Evolutionary conservation across 306 rosid species (phyloP).

Genomic region (Malus asiatica): DNA sequence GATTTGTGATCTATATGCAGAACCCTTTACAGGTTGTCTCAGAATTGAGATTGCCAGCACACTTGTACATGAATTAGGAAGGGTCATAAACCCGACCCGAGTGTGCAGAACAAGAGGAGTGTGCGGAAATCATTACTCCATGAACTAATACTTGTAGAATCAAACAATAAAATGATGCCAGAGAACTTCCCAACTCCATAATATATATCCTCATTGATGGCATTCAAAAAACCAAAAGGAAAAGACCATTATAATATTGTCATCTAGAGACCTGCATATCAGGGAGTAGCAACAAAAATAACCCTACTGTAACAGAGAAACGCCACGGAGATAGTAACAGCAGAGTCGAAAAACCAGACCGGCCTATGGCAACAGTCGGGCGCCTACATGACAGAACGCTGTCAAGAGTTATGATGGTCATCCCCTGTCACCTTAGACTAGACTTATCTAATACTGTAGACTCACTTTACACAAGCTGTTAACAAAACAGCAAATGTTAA

Average conservation of each 20-base stretch:
- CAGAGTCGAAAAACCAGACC: conserved; percentile 19
- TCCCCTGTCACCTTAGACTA: conserved; percentile 17
- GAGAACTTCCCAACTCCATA: neutral
- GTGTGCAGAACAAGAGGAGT: neutral
- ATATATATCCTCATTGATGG: neutral
- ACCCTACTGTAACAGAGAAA: conserved; percentile 18
- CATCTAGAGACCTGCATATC: neutral
- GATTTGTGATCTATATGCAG: conserved; percentile 63
- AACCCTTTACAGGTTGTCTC: conserved; percentile 55
- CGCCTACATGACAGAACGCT: conserved; percentile 22
- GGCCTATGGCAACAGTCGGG: conserved; percentile 16
- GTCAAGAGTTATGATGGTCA: conserved; percentile 20
- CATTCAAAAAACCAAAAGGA: neutral
- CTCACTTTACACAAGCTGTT: conserved; percentile 48
- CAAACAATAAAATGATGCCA: neutral
- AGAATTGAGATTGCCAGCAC: conserved; percentile 57
- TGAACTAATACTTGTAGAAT: neutral
- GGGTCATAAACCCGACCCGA: neutral
- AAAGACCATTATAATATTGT: neutral
- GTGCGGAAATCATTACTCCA: neutral
- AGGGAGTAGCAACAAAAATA: conserved; percentile 28
- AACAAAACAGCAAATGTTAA: conserved; percentile 21
- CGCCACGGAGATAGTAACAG: neutral
- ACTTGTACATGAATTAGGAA: conserved; percentile 39
- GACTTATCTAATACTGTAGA: conserved; percentile 22